Conservation (phyloP, 2,329 filamentous ascomycete species). For the Plenodomus tracheiphilus region DNA sequence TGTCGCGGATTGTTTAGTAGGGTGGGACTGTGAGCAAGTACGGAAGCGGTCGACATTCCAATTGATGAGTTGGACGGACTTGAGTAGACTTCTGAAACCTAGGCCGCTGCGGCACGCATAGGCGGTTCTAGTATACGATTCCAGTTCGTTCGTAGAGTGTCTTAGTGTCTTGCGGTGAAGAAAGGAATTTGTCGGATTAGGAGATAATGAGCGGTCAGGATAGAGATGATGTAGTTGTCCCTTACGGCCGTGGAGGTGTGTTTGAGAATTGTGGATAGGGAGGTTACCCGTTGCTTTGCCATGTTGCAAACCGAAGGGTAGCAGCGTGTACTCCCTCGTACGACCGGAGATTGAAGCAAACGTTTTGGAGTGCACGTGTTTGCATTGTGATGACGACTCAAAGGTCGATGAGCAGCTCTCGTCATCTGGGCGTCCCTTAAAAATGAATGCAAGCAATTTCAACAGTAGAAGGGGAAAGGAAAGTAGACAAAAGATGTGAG, state of each 20-base stretch:
- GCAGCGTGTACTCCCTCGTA: slow-evolving; percentile 22
- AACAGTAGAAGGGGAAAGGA: not conserved
- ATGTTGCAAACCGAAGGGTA: slow-evolving; percentile 18
- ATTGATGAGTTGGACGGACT: slow-evolving; percentile 12
- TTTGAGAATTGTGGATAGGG: slow-evolving; percentile 19
- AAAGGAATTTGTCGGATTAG: not conserved
- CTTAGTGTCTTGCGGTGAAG: slow-evolving; percentile 28
- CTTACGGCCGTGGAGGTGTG: slow-evolving; percentile 21
- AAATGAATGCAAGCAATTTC: slow-evolving; percentile 1
- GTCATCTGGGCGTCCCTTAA: not conserved
- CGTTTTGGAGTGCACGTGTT: not conserved
- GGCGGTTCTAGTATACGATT: not conserved
- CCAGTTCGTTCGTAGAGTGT: not conserved
- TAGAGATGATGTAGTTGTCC: slow-evolving; percentile 3
- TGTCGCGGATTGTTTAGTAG: not conserved
- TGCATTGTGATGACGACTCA: slow-evolving; percentile 6
- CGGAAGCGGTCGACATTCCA: slow-evolving; percentile 29
- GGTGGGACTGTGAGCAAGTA: not conserved
- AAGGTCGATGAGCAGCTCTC: not conserved
- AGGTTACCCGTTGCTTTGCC: slow-evolving; percentile 9
- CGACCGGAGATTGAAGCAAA: slow-evolving; percentile 2
- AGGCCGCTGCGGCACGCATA: slow-evolving; percentile 10
- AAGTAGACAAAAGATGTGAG: not conserved
- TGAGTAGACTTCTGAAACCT: slow-evolving; percentile 7
- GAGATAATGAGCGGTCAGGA: slow-evolving; percentile 6